Conservation (phyloP, 306 rosid genomes). For the Pachyrhizus erosus region DNA sequence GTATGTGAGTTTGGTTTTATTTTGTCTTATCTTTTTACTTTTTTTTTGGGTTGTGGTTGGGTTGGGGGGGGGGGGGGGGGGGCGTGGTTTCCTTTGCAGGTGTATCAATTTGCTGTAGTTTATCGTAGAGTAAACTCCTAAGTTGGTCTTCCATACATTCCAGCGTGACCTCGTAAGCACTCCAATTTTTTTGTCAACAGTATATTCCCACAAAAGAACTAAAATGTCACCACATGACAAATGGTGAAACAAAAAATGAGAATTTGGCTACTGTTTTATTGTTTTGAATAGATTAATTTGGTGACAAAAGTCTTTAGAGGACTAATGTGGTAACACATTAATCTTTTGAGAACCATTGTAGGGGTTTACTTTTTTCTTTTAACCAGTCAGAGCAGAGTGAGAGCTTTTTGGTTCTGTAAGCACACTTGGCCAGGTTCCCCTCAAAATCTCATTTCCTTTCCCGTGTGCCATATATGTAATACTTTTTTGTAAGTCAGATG, state of each 20-base stretch:
- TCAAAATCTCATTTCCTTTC: constrained; percentile 38
- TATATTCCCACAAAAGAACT: neutral
- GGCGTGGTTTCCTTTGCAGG: too few relatives aligned
- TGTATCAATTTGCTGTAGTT: constrained; percentile 45
- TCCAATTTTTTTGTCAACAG: neutral
- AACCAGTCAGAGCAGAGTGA: constrained; percentile 54
- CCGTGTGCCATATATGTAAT: constrained; percentile 37
- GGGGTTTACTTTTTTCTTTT: constrained; percentile 4
- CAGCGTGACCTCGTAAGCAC: neutral
- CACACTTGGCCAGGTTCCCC: constrained; percentile 57
- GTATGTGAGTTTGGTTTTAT: too few relatives aligned
- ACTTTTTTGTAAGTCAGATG: constrained; percentile 37
- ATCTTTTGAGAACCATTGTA: neutral
- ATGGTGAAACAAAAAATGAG: neutral
- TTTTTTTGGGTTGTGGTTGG: too few relatives aligned
- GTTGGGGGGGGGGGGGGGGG: too few relatives aligned
- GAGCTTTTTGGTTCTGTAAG: constrained; percentile 48
- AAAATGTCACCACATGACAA: neutral
- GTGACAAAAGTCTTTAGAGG: neutral
- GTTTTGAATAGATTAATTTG: neutral
- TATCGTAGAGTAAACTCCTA: constrained; percentile 24
- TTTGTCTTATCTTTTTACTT: too few relatives aligned
- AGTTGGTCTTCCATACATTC: neutral
- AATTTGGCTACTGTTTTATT: neutral
- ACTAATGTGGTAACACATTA: neutral